Evolutionary conservation across 108 stramenopile genomes (phyloP), one percentile per base, ranked within the genome.

Genomic region (Chaetoceros tenuissimus): DNA sequence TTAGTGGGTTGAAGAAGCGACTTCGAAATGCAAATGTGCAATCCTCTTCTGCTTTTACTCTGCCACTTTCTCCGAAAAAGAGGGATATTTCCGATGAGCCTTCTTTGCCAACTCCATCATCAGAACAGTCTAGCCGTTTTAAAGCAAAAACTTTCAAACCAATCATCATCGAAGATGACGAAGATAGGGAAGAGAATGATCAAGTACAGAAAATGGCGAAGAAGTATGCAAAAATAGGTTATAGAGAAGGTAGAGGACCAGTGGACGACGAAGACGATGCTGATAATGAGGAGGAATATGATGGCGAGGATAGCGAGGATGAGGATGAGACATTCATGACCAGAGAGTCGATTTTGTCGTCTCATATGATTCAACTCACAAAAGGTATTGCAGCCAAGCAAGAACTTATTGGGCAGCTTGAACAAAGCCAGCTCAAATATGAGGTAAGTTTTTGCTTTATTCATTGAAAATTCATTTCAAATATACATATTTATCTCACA

Each of bases 381-480:
- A 61, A 21, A 8, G 55, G 66, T 0, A 82, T 82, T 46, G 67
- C 56, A 1, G 77, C 70, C 13, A 82, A 82, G 58, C 76, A 82
- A 58, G 74, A 71, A 44, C 50, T 82, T 40, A 82, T 82, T 46
- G 56, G 64, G n/a, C 71, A 78, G 51, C 67, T 82, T 0, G 60
- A 69, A 47, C 26, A 52, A 21, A 72, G 69, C 31, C 74, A 75
- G 54, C 64, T 69, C 43, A 75, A 76, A 53, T 82, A 72, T 62
- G 71, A 68, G 66, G 75, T 76, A 67, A 13, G 75, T 53, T 53
- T 28, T 48, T 28, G 2, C 40, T 47, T 20, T 22, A 7, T 16
- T 29, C 46, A 24, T 49, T 50, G 20, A 17, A 8, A n/a, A 19
- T 1, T 49, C 8, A n/a, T 13, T 20, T 48, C 13, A 13, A 25